Evolutionary conservation across 257 asterid species (phyloP).

Genomic region (Ajuga chamaepitys): DNA sequence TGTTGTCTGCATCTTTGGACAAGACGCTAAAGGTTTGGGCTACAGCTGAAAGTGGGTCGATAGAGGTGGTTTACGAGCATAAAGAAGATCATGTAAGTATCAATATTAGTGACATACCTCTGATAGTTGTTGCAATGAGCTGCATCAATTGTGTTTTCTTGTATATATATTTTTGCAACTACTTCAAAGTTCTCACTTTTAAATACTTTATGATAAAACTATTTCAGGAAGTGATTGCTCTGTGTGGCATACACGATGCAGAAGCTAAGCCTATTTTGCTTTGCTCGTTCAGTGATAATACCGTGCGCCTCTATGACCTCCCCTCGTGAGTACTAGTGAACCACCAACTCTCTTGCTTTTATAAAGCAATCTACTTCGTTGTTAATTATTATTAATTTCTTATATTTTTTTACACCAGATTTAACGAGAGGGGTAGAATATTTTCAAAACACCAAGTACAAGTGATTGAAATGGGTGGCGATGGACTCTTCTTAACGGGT

Average conservation of each 20-base stretch:
- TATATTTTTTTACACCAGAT: not conserved
- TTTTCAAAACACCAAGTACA: constrained; percentile 21
- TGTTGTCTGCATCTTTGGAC: constrained; percentile 62
- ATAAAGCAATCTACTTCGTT: not conserved
- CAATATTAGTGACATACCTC: no score
- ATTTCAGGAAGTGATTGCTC: constrained; percentile 34
- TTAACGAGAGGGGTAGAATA: constrained; percentile 53
- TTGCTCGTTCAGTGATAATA: constrained; percentile 33
- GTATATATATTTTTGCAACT: no score
- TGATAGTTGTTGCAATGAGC: no score
- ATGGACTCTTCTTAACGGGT: constrained; percentile 44
- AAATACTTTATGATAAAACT: not conserved
- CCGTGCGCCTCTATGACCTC: constrained; percentile 37
- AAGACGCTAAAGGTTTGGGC: constrained; percentile 41
- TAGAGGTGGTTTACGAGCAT: constrained; percentile 30
- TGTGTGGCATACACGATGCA: constrained; percentile 33
- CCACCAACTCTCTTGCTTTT: not conserved
- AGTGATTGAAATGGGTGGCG: constrained; percentile 20
- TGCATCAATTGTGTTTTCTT: no score
- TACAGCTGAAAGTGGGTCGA: constrained; percentile 27
- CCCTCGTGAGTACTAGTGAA: constrained; percentile 35
- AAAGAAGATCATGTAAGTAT: constrained; percentile 35
- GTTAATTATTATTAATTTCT: not conserved
- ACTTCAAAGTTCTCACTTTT: not conserved
- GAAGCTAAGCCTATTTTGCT: constrained; percentile 37